Evolutionary conservation across 2,329 filamentous ascomycete genomes (phyloP).

Genomic region (Alternaria consortialis): DNA sequence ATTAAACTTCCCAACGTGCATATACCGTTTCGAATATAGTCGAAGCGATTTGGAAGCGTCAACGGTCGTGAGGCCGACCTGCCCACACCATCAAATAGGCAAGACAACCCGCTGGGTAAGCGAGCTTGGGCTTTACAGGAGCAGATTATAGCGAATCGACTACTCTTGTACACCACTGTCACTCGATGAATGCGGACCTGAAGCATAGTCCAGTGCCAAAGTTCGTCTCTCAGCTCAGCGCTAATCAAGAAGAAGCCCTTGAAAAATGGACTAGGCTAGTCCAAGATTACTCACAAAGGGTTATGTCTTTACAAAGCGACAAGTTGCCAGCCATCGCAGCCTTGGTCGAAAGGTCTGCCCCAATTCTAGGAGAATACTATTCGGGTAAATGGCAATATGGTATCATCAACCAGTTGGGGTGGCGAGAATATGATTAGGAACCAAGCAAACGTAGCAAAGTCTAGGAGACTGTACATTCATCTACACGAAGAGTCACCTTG

Average conservation of each 20-base stretch:
- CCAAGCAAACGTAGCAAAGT: not conserved
- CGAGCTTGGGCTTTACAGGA: not conserved
- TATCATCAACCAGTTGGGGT: not conserved
- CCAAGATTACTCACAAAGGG: not conserved
- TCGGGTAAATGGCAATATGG: not conserved
- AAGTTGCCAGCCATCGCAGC: not conserved
- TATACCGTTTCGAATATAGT: not conserved
- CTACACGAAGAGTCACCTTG: too few species aligned
- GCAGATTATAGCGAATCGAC: not conserved
- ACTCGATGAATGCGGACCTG: not conserved
- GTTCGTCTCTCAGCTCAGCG: not conserved
- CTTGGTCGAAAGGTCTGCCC: not conserved
- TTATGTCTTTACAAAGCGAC: not conserved
- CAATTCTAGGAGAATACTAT: not conserved
- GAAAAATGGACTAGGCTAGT: fast-evolving
- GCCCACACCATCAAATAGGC: fast-evolving
- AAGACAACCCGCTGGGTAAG: not conserved
- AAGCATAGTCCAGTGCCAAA: not conserved
- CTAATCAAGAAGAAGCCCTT: not conserved
- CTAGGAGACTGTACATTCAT: not conserved
- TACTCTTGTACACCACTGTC: not conserved
- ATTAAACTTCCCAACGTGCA: fast-evolving
- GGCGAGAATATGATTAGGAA: not conserved
- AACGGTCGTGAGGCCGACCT: fast-evolving
- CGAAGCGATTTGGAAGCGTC: not conserved